A percentile compares a stretch with the other conserved stretches of the same genome.
These are phyloP conservation scores for Suillus paluster DNA, from an alignment of 768 basidiomycete species.

Conservation along the genomic window DNA sequence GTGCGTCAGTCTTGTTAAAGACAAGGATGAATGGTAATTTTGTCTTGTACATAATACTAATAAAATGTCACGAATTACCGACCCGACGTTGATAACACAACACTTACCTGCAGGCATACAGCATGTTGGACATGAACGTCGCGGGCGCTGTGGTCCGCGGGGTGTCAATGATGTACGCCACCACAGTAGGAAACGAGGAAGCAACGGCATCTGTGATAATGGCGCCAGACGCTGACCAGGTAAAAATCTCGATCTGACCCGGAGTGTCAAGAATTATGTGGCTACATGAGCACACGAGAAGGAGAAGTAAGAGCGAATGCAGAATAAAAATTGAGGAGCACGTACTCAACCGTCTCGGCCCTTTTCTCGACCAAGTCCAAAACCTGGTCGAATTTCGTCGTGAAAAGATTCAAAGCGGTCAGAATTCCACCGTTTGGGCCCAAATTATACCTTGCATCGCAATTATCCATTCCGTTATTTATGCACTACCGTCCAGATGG, in stretches of 20 bases:
- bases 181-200: slow-evolving; percentile 88
- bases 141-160: slow-evolving; percentile 93
- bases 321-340: slow-evolving; percentile 13
- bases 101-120: slow-evolving; percentile 93
- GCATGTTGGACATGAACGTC: slow-evolving; percentile 99
- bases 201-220: slow-evolving; percentile 99
- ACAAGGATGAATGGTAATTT: slow-evolving; percentile 96
- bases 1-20: slow-evolving; percentile 98
- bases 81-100: slow-evolving; percentile 10
- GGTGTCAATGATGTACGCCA: slow-evolving; percentile 98
- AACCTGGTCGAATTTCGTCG: slow-evolving; percentile 99
- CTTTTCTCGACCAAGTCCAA: slow-evolving; percentile 89
- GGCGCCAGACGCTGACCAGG: slow-evolving; percentile 98
- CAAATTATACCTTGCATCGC: slow-evolving; percentile 83
- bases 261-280: slow-evolving; percentile 97
- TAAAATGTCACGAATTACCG: neutral
- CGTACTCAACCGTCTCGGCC: slow-evolving; percentile 86
- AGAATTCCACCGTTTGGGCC: slow-evolving; percentile 98
- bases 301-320: neutral
- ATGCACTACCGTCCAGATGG: slow-evolving; percentile 18
- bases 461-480: slow-evolving; percentile 21
- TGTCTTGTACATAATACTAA: slow-evolving; percentile 95
- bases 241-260: slow-evolving; percentile 99
- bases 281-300: slow-evolving; percentile 44
- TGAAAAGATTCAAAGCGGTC: slow-evolving; percentile 96